phyloP scores from a whole-genome alignment of 768 basidiomycete genomes.

The Russula sp. region DNA sequence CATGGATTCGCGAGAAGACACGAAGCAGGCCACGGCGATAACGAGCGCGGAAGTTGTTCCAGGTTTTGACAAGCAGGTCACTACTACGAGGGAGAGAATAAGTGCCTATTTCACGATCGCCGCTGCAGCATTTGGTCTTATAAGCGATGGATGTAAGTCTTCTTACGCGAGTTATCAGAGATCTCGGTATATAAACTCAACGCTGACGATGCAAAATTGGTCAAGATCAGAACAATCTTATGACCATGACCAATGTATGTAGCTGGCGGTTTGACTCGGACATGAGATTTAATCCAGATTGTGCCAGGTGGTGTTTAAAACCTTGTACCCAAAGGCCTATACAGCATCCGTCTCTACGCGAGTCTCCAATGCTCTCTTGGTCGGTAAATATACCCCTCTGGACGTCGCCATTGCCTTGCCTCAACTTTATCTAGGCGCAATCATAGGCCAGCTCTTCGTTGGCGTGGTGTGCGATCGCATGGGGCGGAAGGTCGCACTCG shows the following conservation, averaged over 20 bases:
- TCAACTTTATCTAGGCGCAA: constrained; percentile 38
- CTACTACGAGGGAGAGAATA: constrained; percentile 31
- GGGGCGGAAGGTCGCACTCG: constrained; percentile 70
- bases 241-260: constrained; percentile 60
- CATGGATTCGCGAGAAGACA: constrained; percentile 1
- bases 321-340: constrained; percentile 55
- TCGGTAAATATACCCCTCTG: constrained; percentile 39
- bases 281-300: constrained; percentile 15
- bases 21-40: background rate
- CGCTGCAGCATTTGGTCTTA: constrained; percentile 57
- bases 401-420: background rate
- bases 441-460: constrained; percentile 53
- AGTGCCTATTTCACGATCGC: constrained; percentile 59
- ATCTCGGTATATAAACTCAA: background rate
- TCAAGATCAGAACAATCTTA: constrained; percentile 60
- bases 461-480: constrained; percentile 66
- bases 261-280: background rate
- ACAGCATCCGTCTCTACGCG: constrained; percentile 55
- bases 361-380: constrained; percentile 62
- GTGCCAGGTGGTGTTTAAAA: constrained; percentile 53
- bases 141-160: constrained; percentile 51
- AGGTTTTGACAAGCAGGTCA: constrained; percentile 2
- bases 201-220: background rate
- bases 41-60: constrained; percentile 1
- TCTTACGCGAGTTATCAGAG: background rate